Base-by-base conservation (phyloP, 208 protist species). In the Trypanosoma caninum region DNA sequence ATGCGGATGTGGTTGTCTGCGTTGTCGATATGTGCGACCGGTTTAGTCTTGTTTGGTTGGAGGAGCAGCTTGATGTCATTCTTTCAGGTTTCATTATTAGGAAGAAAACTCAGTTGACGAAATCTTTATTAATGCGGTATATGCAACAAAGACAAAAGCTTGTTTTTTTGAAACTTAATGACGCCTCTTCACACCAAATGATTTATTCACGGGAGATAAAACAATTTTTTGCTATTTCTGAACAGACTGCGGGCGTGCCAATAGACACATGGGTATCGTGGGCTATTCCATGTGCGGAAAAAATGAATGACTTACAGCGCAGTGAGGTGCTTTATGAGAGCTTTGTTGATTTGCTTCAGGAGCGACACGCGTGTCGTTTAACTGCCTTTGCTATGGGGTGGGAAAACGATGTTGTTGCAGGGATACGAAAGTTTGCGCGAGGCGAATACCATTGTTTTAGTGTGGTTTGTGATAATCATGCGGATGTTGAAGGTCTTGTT, bases 1-100 rank as follows among this genome's bases (percentile, higher is more conserved):
- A 41, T 1, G 61, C 61, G 40, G 61, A 68, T 53, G 27, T 68
- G 1, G 40, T 68, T 9, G 33, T 68, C 10, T 59, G 51, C 34
- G 11, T 33, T 37, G 13, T 55, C 13, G 54, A 68, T 38, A 33
- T 27, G 28, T 16, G 45, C 14, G 61, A 68, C 50, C 5, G 18
- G 7, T 68, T 60, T 34, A 53, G 61, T 41, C 20, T 59, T 5
- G 4, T 28, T 2, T 68, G 61, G 61, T 44, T 68, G 22, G 61
- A 68, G 40, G 51, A 57, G 46, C 45, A 48, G 23, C 23, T 66
- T 1, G 31, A 51, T 52, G 33, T 56, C 9, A 10, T 66, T 9
- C 11, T 38, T 28, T 7, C 31, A 8, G 35, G 31, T 57, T 51
- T n/a, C 37, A 34, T 11, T 3, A 22, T 18, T 30, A 20, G 30